Base-by-base conservation (phyloP, 2,329 filamentous ascomycete genomes). In the Grosmannia serpens region DNA sequence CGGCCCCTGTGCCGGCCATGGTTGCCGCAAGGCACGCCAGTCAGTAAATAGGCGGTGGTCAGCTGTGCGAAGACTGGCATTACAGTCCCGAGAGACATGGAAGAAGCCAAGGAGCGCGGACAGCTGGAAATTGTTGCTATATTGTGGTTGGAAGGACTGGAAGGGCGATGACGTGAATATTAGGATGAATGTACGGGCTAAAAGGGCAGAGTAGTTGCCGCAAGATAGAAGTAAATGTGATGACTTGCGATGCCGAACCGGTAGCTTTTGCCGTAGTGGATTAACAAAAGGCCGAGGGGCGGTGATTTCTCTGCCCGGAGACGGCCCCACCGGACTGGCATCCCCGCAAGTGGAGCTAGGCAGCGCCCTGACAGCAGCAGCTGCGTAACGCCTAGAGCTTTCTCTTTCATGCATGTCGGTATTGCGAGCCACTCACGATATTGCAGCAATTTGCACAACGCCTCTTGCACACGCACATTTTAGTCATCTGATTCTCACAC, bases 1-100 rank as follows among this genome's bases (percentile, higher is more conserved):
- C 53, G 5, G 44, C 58, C 2, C 62, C 61, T 0, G 44, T 55
- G n/a, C 52, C 56, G 15, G 62, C 59, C 0, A 26, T 58, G 17
- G 35, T 62, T 4, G 58, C 62, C 2, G 57, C 10, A 49, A 46
- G 10, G 8, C 38, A 54, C 13, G n/a, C n/a, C 20, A 26, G 27
- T 9, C 15, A 33, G 7, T 15, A n/a, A 33, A 4, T 15, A n/a
- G 20, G 17, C 17, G 20, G n/a, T 26, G 24, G 24, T 11, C 22
- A 11, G 46, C 4, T 51, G 24, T 22, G 15, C 17, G 24, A 27
- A 6, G 10, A 15, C n/a, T 8, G 15, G 8, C 2, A 24, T 10
- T 17, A 38, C 35, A 38, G 35, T 38, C 8, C 17, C 35, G 15
- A 46, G 44, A 35, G 33, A 35, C 33, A 35, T 35, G 15, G 10